Evolutionary conservation across 106 monocot species (phyloP).

Genomic region (Phalaenopsis aphrodite): DNA sequence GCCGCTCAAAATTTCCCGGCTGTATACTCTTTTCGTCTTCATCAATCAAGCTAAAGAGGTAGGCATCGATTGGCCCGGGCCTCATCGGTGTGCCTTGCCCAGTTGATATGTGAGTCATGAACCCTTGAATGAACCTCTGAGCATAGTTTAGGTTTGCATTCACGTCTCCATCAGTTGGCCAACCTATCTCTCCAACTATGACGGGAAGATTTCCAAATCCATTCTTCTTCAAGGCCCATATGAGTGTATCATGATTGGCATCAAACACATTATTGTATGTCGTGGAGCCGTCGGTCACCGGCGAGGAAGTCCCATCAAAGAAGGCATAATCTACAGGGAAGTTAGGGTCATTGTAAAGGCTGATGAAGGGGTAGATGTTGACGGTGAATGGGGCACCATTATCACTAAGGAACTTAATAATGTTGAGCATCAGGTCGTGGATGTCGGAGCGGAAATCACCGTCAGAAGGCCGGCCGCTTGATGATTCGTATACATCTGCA

Average conservation of each 20-base stretch:
- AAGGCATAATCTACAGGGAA: conserved; percentile 72
- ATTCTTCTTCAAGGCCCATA: conserved; percentile 39
- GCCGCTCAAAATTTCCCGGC: conserved; percentile 66
- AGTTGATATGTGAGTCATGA: conserved; percentile 21
- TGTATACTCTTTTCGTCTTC: conserved; percentile 64
- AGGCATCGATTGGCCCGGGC: conserved; percentile 33
- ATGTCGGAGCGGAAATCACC: conserved; percentile 48
- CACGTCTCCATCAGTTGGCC: conserved; percentile 52
- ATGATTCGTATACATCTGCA: conserved; percentile 41
- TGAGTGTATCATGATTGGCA: conserved; percentile 50
- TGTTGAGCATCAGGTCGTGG: conserved; percentile 30
- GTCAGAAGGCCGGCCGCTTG: conserved; percentile 28
- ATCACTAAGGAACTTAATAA: conserved; percentile 41
- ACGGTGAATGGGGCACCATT: conserved; percentile 54
- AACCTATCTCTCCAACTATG: conserved; percentile 48
- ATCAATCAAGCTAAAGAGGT: conserved; percentile 57
- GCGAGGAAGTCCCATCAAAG: conserved; percentile 38
- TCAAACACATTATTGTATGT: conserved; percentile 49
- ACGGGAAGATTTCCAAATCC: conserved; percentile 32
- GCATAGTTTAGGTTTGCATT: conserved; percentile 21
- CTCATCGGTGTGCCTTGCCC: conserved; percentile 37
- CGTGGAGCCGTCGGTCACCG: conserved; percentile 31
- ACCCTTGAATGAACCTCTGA: conserved; percentile 30
- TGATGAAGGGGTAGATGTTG: conserved; percentile 85
- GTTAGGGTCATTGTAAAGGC: conserved; percentile 37